Conservation (phyloP, 352 stramenopile species). For the Globisporangium irregulare region DNA sequence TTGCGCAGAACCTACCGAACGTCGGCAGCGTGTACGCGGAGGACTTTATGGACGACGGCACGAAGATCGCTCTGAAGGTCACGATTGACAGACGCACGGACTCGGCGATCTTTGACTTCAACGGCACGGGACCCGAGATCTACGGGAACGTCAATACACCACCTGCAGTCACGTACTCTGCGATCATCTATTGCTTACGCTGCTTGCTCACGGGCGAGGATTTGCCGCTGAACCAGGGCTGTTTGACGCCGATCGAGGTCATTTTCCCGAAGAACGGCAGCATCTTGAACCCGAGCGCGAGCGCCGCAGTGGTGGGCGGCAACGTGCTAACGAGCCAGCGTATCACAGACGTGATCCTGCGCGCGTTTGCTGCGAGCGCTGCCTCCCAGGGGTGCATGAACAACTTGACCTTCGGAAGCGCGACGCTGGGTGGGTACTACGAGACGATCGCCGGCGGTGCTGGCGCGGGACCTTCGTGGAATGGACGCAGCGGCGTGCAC, state of each 20-base stretch:
- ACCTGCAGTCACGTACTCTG: conserved; percentile 97
- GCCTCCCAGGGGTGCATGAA: conserved; percentile 99
- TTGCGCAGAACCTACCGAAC: conserved; percentile 65
- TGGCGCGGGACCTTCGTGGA: conserved; percentile 95
- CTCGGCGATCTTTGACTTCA: conserved; percentile 97
- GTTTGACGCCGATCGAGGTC: conserved; percentile 95
- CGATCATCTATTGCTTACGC: conserved; percentile 98
- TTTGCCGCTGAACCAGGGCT: conserved; percentile 97
- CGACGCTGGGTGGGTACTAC: conserved; percentile 95
- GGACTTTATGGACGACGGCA: conserved; percentile 99
- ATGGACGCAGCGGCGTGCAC: conserved; percentile 96
- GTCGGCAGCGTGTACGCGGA: conserved; percentile 89
- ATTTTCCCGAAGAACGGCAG: conserved; percentile 91
- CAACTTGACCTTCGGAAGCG: conserved; percentile 98
- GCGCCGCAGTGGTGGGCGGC: conserved; percentile 96
- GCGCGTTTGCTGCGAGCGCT: conserved; percentile 94
- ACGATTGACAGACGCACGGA: conserved; percentile 92
- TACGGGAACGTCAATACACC: conserved; percentile 98
- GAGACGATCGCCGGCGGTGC: conserved; percentile 98
- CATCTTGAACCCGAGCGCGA: conserved; percentile 94
- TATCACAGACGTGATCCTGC: conserved; percentile 98
- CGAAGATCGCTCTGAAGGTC: conserved; percentile 94
- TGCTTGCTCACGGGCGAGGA: conserved; percentile 93
- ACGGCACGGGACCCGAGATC: conserved; percentile 95
- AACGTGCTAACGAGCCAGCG: conserved; percentile 98